Base-by-base conservation (phyloP, 1,139 yeast genomes). In the Hemisphaericaspora subhashii region DNA sequence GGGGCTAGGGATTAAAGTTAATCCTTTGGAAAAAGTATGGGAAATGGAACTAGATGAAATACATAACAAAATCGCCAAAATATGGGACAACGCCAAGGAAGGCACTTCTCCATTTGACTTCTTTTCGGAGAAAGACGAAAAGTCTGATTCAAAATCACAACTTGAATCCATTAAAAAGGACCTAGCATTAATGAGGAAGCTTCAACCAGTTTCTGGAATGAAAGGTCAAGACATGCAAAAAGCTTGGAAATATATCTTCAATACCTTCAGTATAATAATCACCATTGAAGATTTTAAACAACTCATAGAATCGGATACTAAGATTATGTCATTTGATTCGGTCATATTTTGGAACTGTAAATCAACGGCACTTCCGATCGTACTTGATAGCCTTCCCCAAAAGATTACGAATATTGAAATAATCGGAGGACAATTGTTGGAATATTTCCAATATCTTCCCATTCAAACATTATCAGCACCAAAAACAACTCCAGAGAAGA, bases 311-410 rank as follows among this genome's bases (percentile, higher is more conserved):
- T 14, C 10, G 9, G 26, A n/a, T 24, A 13, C 14, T 16, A 5
- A 5, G 4, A 6, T 18, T 9, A 21, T 8, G 10, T 23, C 21
- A n/a, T 28, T 35, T 24, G 37, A 35, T 24, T 6, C 17, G 12
- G n/a, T 35, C 15, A n/a, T 35, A 16, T 35, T 28, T n/a, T 28
- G 32, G 37, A 35, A 35, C 22, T 35, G 37, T 24, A 16, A 22
- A n/a, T 8, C 27, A 4, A 22, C 29, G 5, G 15, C 11, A 9
- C 22, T 35, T 11, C 33, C 33, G 5, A 15, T 35, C 10, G 23
- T 15, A 5, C 21, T 28, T 8, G 22, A 12, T 12, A 20, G 12
- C 9, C 16, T 21, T 4, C 27, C 27, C 13, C 5, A 3, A 4
- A 13, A 24, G 14, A 22, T 18, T 4, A 5, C 33, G 8, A 13